A percentile compares a stretch with the other conserved stretches of the same genome.
These are phyloP conservation scores for barley (Hordeum vulgare) DNA, from an alignment of 176 grass and related monocot species.

Conservation along the genomic window MorexV3_pseudomolecules_assembly NC_058522.1:344169493-344169992, in stretches of 20 bases:
- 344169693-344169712: neutral
- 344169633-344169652: neutral
- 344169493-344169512: neutral
- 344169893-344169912: neutral
- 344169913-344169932: neutral
- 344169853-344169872: neutral
- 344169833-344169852: neutral
- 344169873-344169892: neutral
- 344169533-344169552: neutral
- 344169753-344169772: neutral
- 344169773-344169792: neutral
- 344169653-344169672: neutral
- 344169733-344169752: neutral
- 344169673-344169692: neutral
- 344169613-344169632: neutral
- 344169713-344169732: neutral
- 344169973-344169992: neutral
- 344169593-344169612: neutral
- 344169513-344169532: neutral
- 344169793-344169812: neutral
- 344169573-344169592: neutral
- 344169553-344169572: neutral
- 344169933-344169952: neutral
- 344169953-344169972: neutral
- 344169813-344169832: neutral